These are phyloP conservation scores for Saturnispora saitoi DNA, from an alignment of 805 yeast genomes.

Conservation along the genomic window DNA sequence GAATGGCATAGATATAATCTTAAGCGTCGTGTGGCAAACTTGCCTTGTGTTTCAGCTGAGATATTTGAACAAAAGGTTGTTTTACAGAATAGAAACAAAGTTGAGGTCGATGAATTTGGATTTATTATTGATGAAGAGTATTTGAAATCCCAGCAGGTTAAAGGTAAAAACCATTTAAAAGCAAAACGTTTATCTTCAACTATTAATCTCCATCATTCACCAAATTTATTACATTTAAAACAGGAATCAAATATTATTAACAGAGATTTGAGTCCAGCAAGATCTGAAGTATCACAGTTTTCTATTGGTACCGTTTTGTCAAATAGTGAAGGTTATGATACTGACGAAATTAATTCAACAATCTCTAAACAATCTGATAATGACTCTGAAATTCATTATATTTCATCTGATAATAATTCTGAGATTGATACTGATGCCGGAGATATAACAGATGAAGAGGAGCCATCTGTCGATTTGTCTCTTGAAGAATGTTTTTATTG, in stretches of 20 bases:
- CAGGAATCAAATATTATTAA: neutral
- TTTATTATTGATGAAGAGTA: constrained; percentile 27
- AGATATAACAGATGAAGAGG: constrained; percentile 14
- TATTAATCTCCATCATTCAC: neutral
- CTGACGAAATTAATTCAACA: constrained; percentile 19
- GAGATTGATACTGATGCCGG: constrained; percentile 17
- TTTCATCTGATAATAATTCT: constrained; percentile 7
- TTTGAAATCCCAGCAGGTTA: neutral
- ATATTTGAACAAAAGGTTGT: constrained; percentile 24
- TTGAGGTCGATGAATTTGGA: constrained; percentile 42
- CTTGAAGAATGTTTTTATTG: constrained; percentile 43
- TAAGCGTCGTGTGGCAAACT: constrained; percentile 83
- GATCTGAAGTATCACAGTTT: constrained; percentile 48
- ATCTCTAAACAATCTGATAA: constrained; percentile 11
- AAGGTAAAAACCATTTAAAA: constrained; percentile 16
- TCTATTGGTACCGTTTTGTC: constrained; percentile 35
- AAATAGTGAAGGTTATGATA: constrained; percentile 16
- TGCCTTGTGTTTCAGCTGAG: constrained; percentile 48
- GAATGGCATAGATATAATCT: constrained; percentile 98
- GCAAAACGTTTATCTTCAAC: neutral
- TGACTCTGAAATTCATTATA: constrained; percentile 7
- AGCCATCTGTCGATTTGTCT: constrained; percentile 27
- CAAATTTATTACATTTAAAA: neutral
- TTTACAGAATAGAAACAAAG: constrained; percentile 20
- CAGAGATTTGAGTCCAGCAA: constrained; percentile 42